A percentile compares a stretch with the other conserved stretches of the same genome.
phyloP scores from a whole-genome alignment of 2,329 filamentous ascomycete species.

The Diaporthe sp. region DNA sequence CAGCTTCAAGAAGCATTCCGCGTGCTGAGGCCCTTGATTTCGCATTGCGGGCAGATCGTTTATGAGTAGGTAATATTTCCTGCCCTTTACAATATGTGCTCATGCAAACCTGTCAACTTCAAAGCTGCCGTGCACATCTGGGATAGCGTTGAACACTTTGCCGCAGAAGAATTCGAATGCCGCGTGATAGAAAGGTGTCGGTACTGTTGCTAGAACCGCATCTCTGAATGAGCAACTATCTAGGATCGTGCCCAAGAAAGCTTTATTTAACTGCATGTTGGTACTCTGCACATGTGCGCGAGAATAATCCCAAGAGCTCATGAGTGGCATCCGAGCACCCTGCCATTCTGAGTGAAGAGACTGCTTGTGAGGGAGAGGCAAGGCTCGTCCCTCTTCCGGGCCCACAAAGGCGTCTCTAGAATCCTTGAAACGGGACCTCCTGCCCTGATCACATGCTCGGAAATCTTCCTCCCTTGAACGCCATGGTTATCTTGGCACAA shows the following conservation, averaged over 20 bases:
- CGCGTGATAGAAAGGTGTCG: not conserved
- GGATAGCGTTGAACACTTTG: not conserved
- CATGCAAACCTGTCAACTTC: not conserved
- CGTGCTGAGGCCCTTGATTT: not conserved
- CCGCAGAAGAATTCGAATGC: not conserved
- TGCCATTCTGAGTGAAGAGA: not conserved
- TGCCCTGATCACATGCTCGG: not conserved
- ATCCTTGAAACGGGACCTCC: not conserved
- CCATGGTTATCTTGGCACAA: not conserved
- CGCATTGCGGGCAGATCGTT: not conserved
- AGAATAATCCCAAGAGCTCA: not conserved
- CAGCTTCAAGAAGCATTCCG: not conserved
- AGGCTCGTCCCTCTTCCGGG: not conserved
- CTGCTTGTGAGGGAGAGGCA: not conserved
- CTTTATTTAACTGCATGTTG: not conserved
- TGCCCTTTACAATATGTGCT: not conserved
- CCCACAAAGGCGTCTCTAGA: not conserved
- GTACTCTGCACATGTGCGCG: not conserved
- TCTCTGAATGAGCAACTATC: not conserved
- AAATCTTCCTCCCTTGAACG: not conserved
- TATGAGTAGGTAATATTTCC: no score
- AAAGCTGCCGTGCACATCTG: not conserved
- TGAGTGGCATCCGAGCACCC: not conserved
- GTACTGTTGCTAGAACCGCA: not conserved
- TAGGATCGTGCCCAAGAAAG: not conserved